Conservation (phyloP, 345 rosid genomes). For the Syzygium jambos region DNA sequence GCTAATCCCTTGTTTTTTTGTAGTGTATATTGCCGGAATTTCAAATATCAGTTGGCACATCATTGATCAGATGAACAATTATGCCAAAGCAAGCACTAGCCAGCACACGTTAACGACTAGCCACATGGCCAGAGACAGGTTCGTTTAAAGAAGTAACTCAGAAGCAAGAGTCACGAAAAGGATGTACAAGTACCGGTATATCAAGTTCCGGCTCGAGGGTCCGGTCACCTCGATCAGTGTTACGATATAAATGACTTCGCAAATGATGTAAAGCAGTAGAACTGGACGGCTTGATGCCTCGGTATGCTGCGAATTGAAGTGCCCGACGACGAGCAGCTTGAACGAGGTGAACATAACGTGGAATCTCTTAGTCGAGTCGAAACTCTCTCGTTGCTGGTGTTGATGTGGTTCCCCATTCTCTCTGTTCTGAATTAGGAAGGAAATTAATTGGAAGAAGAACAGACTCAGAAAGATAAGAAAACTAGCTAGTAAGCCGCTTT, state of each 20-base stretch:
- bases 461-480: accelerated
- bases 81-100: too few relatives aligned
- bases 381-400: neutral
- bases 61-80: accelerated
- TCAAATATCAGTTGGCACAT: too few relatives aligned
- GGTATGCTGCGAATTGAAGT: too few relatives aligned
- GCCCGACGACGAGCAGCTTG: accelerated
- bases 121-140: accelerated
- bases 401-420: accelerated
- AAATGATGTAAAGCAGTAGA: too few relatives aligned
- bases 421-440: accelerated
- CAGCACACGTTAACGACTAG: accelerated
- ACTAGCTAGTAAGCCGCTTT: neutral
- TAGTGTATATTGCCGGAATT: accelerated
- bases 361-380: neutral
- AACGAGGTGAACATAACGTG: too few relatives aligned
- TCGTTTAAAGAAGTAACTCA: too few relatives aligned
- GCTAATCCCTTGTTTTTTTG: too few relatives aligned
- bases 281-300: accelerated
- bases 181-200: too few relatives aligned
- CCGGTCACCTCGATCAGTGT: too few relatives aligned
- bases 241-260: too few relatives aligned
- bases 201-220: accelerated
- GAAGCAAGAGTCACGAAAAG: too few relatives aligned
- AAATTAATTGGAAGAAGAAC: too few relatives aligned